phyloP scores from a whole-genome alignment of 2,329 filamentous ascomycete genomes.

The Neonectria faginata region DNA sequence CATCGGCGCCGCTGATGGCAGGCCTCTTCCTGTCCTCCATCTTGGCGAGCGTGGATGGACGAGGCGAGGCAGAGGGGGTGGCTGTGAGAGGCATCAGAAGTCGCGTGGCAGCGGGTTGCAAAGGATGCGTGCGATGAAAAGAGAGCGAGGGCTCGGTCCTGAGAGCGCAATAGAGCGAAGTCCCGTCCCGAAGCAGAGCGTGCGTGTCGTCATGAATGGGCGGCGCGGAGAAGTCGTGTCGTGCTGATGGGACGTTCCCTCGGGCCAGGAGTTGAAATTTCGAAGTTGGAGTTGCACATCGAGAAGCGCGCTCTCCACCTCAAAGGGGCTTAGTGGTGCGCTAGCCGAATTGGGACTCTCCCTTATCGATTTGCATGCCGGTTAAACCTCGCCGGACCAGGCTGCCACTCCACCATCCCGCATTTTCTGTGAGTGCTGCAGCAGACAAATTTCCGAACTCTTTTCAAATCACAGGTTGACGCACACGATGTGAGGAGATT shows the following conservation, averaged over 20 bases:
- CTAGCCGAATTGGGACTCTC: conserved; percentile 48
- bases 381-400: conserved; percentile 49
- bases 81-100: conserved; percentile 90
- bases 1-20: conserved; percentile 81
- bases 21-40: conserved; percentile 99
- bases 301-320: conserved; percentile 51
- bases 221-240: conserved; percentile 47
- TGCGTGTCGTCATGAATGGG: conserved; percentile 52
- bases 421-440: conserved; percentile 42
- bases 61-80: conserved; percentile 74
- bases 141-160: conserved; percentile 46
- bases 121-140: conserved; percentile 55
- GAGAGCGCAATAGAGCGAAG: conserved; percentile 50
- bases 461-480: conserved; percentile 18
- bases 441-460: conserved; percentile 37
- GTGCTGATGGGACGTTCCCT: conserved; percentile 51
- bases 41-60: conserved; percentile 87
- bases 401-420: conserved; percentile 43
- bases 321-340: conserved; percentile 51
- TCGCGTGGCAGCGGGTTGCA: conserved; percentile 50
- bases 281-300: conserved; percentile 58
- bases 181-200: conserved; percentile 49
- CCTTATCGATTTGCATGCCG: conserved; percentile 51
- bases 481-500: conserved; percentile 36
- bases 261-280: conserved; percentile 58